These are phyloP conservation scores for Schizonepeta tenuifolia DNA, from an alignment of 257 asterid genomes.

Conservation along the genomic window DNA sequence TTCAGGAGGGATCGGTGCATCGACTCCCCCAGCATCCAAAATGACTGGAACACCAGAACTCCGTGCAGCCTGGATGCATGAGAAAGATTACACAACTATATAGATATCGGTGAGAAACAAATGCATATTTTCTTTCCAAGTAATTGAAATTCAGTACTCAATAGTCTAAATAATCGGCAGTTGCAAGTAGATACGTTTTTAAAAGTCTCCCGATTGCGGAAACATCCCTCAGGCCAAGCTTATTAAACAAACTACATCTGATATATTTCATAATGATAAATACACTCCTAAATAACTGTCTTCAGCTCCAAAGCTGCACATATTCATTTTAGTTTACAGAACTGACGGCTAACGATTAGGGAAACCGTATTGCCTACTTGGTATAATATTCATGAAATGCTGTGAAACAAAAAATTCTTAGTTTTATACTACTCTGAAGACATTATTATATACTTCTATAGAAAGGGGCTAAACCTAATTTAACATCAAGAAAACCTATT, in stretches of 20 bases:
- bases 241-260: not conserved
- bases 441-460: no score
- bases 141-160: not conserved
- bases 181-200: not conserved
- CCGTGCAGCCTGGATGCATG: conserved; percentile 72
- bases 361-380: not conserved
- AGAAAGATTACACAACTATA: conserved; percentile 23
- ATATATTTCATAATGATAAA: not conserved
- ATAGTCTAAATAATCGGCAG: not conserved
- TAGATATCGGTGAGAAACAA: not conserved
- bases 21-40: conserved; percentile 98
- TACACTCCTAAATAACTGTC: not conserved
- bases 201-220: not conserved
- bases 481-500: no score
- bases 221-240: not conserved
- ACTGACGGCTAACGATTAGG: not conserved
- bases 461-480: no score
- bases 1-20: conserved; percentile 75
- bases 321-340: no score
- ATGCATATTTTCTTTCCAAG: conserved; percentile 2
- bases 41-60: conserved; percentile 78
- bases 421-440: not conserved
- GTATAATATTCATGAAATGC: not conserved
- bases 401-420: not conserved
- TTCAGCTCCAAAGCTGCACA: not conserved